Percentiles rank a stretch among this genome's conserved stretches.
Conservation (phyloP, 352 stramenopile species). For the Pythium aquatile region DNA sequence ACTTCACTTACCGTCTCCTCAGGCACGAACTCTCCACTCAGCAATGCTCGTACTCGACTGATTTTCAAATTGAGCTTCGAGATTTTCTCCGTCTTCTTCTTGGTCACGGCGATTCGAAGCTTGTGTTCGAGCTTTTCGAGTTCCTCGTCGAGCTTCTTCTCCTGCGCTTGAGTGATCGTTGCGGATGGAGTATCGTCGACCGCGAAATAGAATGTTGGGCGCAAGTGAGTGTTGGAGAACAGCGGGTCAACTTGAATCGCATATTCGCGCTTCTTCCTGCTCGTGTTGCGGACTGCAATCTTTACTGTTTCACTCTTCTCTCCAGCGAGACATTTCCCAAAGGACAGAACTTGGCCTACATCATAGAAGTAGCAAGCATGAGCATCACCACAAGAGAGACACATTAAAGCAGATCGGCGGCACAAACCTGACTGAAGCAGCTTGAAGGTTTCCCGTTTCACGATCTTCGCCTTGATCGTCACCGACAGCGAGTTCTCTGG, state of each 20-base stretch:
- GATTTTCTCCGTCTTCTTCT: constrained; percentile 90
- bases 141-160: constrained; percentile 90
- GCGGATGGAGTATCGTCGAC: constrained; percentile 79
- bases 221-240: constrained; percentile 64
- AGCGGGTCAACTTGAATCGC: constrained; percentile 79
- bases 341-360: constrained; percentile 74
- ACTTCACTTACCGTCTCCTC: constrained; percentile 42
- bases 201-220: constrained; percentile 81
- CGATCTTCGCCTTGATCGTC: constrained; percentile 88
- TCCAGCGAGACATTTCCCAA: constrained; percentile 81
- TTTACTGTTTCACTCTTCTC: constrained; percentile 86
- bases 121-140: constrained; percentile 90
- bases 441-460: constrained; percentile 90
- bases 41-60: constrained; percentile 65
- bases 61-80: constrained; percentile 84
- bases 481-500: constrained; percentile 83
- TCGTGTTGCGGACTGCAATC: constrained; percentile 85
- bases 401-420: not conserved
- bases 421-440: constrained; percentile 76
- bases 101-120: constrained; percentile 83
- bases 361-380: constrained; percentile 6
- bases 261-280: constrained; percentile 86
- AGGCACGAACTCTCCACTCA: constrained; percentile 71
- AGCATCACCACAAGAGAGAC: not conserved
- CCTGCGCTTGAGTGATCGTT: constrained; percentile 86